Base-by-base conservation (phyloP, 768 basidiomycete species). In the Pholiota microspora region DNA sequence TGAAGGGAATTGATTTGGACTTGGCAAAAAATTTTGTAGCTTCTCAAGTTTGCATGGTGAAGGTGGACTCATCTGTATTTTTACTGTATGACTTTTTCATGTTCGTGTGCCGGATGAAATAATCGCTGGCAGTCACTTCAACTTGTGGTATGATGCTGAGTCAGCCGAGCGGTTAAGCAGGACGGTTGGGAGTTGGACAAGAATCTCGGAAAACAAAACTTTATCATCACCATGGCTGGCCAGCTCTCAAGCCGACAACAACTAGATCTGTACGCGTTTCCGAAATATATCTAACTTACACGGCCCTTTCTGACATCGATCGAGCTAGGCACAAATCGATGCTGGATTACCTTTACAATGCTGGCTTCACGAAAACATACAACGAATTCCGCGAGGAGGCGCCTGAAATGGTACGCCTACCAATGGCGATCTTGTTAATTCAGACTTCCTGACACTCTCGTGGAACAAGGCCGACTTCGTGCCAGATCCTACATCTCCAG, bases 401-500 rank as follows among this genome's bases (percentile, higher is more conserved):
- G 38, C 66, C 66, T 47, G 63, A 65, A 55, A 24, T 67, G 59
- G 66, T 67, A 59, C 47, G 63, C 52, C 53, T 6, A 29, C 32
- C 40, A 21, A 32, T 34, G 40, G 51, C 55, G 55, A 49, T 56
- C 28, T 45, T 24, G 47, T 45, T 24, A 28, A 40, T 29, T 56
- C 7, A 42, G 21, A 16, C 16, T 51, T 49, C 44, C 61, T 62
- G 51, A 63, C 83, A 21, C 69, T 83, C 32, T 32, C 18, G 36
- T 42, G 40, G 35, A 70, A 78, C 28, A 76, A 78, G 53, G 66
- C 79, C 24, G 83, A 86, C 56, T 90, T 88, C 67, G 77, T 79
- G 3, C 90, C 89, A 13, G 94, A 96, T 75, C 84, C 92, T 21
- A 93, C 90, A 67, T 85, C 92, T 48, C 89, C 91, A 68, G 88